A percentile compares a stretch with the other conserved stretches of the same genome.
phyloP scores from a whole-genome alignment of 768 basidiomycete species.

The Leccinum ochraceum region DNA sequence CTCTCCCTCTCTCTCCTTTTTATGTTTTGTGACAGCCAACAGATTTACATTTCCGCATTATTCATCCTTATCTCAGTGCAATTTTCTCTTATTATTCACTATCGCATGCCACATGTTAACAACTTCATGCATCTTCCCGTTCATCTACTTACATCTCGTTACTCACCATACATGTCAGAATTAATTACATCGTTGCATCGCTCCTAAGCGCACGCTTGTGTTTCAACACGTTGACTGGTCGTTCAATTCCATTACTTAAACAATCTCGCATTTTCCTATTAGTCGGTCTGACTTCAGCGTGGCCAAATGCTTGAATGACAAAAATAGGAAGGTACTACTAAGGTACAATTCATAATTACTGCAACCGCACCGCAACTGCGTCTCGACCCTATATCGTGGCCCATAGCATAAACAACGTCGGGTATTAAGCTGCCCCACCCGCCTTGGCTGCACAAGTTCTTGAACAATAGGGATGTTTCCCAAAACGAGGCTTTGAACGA shows the following conservation, averaged over 20 bases:
- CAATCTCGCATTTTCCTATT: neutral
- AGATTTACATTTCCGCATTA: neutral
- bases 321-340: constrained; percentile 13
- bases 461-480: constrained; percentile 37
- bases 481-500: constrained; percentile 32
- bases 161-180: neutral
- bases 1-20: neutral
- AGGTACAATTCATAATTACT: constrained; percentile 27
- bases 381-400: neutral
- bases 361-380: neutral
- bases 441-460: constrained; percentile 33
- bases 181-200: neutral
- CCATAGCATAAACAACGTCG: neutral
- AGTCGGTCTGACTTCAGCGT: neutral
- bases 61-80: neutral
- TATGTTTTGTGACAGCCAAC: neutral
- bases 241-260: neutral
- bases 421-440: constrained; percentile 16
- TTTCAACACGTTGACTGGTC: neutral
- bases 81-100: neutral
- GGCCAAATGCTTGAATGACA: neutral
- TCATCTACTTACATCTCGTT: neutral
- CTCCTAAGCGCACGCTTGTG: neutral
- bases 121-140: neutral
- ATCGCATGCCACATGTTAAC: neutral